Percentiles rank a stretch among this genome's conserved stretches.
Evolutionary conservation across 164 flowering plant genomes (phyloP).

Genomic region (Hamamelis virginiana): DNA sequence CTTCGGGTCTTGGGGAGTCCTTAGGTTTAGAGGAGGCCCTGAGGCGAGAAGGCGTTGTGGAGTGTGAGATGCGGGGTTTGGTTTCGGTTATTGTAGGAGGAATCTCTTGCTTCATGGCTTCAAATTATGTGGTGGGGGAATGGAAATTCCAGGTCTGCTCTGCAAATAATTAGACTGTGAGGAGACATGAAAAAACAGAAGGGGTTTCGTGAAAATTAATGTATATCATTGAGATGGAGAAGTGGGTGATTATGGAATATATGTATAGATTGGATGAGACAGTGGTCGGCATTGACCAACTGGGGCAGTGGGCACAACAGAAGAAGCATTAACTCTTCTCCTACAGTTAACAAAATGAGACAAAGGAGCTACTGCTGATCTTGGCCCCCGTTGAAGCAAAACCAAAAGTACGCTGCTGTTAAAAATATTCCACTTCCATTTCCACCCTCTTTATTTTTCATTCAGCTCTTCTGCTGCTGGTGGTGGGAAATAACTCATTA

Average conservation of each 20-base stretch:
- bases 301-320: background rate
- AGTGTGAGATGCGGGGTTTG: constrained; percentile 13
- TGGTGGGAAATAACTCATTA: too few relatives aligned
- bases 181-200: background rate
- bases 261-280: background rate
- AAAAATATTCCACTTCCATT: too few relatives aligned
- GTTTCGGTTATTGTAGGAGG: constrained; percentile 13
- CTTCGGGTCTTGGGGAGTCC: constrained; percentile 21
- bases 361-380: background rate
- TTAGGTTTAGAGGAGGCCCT: constrained; percentile 26
- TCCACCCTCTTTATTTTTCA: too few relatives aligned
- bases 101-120: constrained; percentile 36
- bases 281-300: background rate
- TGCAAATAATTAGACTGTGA: background rate
- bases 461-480: too few relatives aligned
- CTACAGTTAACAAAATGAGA: background rate
- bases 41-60: constrained; percentile 32
- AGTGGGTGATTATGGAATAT: too few relatives aligned
- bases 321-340: background rate
- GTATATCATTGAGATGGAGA: too few relatives aligned
- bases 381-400: background rate
- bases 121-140: background rate
- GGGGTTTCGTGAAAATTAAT: too few relatives aligned
- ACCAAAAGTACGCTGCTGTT: too few relatives aligned
- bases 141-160: too few relatives aligned